Percentiles rank a stretch among this genome's conserved stretches.
These are phyloP conservation scores for Blastomyces parvus DNA, from an alignment of 2,329 filamentous ascomycete species.

Conservation along the genomic window DNA sequence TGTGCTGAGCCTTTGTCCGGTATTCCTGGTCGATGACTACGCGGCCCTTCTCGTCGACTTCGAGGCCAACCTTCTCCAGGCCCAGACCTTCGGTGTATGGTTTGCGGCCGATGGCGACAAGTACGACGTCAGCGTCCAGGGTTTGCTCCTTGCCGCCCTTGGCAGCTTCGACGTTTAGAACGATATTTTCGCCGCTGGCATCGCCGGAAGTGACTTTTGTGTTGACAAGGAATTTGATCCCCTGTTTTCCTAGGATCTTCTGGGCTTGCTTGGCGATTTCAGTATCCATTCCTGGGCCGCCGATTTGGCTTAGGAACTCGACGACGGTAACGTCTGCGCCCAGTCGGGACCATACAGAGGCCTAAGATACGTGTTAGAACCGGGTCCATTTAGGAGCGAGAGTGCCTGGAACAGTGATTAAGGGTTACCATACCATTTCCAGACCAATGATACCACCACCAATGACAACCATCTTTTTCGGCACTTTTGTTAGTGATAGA, in stretches of 20 bases:
- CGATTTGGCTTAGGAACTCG: conserved; percentile 92
- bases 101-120: conserved; percentile 91
- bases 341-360: conserved; percentile 89
- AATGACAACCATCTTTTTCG: conserved; percentile 94
- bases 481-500: conserved; percentile 77
- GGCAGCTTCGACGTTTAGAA: conserved; percentile 77
- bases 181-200: conserved; percentile 63
- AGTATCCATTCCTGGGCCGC: conserved; percentile 91
- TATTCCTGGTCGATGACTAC: conserved; percentile 98
- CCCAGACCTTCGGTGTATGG: conserved; percentile 89
- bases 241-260: conserved; percentile 92
- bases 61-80: conserved; percentile 76
- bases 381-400: background rate
- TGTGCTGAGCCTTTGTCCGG: conserved; percentile 94
- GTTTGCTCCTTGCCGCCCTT: conserved; percentile 95
- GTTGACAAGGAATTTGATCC: conserved; percentile 94
- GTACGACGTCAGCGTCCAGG: conserved; percentile 86
- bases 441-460: conserved; percentile 97
- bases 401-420: background rate
- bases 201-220: conserved; percentile 91
- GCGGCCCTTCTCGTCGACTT: conserved; percentile 85
- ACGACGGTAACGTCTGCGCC: conserved; percentile 94
- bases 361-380: conserved; percentile 33
- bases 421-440: conserved; percentile 62
- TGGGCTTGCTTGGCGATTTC: conserved; percentile 87